These are phyloP conservation scores for Suillus ampliporus DNA, from an alignment of 768 basidiomycete genomes.

Conservation along the genomic window DNA sequence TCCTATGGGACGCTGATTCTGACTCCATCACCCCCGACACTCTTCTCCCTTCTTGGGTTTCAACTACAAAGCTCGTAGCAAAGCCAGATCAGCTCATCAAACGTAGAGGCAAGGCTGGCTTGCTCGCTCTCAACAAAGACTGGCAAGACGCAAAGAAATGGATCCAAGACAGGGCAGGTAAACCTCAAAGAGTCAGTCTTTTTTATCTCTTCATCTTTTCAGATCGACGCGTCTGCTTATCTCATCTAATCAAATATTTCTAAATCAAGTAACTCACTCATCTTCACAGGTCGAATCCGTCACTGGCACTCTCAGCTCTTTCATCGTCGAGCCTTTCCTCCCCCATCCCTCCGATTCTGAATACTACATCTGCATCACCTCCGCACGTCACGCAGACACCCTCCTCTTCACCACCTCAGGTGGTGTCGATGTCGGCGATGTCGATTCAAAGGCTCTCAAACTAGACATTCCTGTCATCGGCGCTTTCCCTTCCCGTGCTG, in stretches of 20 bases:
- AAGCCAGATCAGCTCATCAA: slow-evolving; percentile 99
- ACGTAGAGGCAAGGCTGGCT: slow-evolving; percentile 97
- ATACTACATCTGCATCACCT: slow-evolving; percentile 98
- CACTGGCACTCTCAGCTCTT: slow-evolving; percentile 94
- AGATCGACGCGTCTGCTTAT: slow-evolving; percentile 7
- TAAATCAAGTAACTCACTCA: slow-evolving; percentile 32
- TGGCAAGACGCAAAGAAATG: slow-evolving; percentile 89
- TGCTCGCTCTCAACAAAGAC: slow-evolving; percentile 91
- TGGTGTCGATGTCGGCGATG: slow-evolving; percentile 98
- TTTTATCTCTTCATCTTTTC: too few relatives aligned
- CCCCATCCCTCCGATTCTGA: slow-evolving; percentile 94
- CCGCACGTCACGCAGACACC: slow-evolving; percentile 89
- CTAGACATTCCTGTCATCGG: slow-evolving; percentile 78
- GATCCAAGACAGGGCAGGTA: slow-evolving; percentile 89
- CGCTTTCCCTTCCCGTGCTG: slow-evolving; percentile 82
- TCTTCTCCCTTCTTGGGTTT: slow-evolving; percentile 80
- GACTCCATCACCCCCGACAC: slow-evolving; percentile 62
- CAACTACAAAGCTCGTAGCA: slow-evolving; percentile 85
- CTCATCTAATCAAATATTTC: slow-evolving; percentile 11
- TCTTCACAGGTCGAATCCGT: slow-evolving; percentile 81
- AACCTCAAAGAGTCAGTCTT: slow-evolving; percentile 80
- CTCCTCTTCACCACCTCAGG: slow-evolving; percentile 99
- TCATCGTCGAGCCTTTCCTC: slow-evolving; percentile 99
- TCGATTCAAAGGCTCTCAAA: slow-evolving; percentile 94
- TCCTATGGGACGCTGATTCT: slow-evolving; percentile 81